Conservation (phyloP, 176 grass and related monocot species). For the Chloris gayana region DNA sequence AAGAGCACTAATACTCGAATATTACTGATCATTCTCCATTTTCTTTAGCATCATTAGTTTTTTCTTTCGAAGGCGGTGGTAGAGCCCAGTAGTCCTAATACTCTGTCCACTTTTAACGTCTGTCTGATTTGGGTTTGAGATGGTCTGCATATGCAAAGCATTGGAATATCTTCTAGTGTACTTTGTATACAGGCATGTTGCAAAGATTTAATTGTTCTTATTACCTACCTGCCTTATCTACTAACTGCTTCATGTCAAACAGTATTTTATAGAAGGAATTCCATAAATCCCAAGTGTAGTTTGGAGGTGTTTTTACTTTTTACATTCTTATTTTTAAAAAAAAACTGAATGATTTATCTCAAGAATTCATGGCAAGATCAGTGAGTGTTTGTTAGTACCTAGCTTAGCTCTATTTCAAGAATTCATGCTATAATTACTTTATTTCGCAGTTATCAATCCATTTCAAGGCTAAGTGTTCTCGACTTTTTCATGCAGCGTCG, state of each 20-base stretch:
- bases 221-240: background rate
- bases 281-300: background rate
- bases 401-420: background rate
- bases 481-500: constrained; percentile 56
- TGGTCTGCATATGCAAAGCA: background rate
- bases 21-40: background rate
- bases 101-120: background rate
- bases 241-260: background rate
- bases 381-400: background rate
- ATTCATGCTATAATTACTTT: background rate
- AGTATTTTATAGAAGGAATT: background rate
- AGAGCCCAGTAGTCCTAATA: background rate
- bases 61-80: background rate
- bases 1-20: background rate
- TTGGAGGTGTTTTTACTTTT: background rate
- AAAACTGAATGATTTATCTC: background rate
- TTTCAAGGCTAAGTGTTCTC: background rate
- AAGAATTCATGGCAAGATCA: constrained; percentile 6
- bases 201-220: background rate
- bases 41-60: background rate
- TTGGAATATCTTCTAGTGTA: background rate
- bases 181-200: background rate
- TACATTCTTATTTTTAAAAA: background rate
- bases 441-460: background rate
- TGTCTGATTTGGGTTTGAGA: background rate